Evolutionary conservation across 768 basidiomycete genomes (phyloP), one percentile per base, ranked within the genome.

Genomic region (Termitomyces sp.): DNA sequence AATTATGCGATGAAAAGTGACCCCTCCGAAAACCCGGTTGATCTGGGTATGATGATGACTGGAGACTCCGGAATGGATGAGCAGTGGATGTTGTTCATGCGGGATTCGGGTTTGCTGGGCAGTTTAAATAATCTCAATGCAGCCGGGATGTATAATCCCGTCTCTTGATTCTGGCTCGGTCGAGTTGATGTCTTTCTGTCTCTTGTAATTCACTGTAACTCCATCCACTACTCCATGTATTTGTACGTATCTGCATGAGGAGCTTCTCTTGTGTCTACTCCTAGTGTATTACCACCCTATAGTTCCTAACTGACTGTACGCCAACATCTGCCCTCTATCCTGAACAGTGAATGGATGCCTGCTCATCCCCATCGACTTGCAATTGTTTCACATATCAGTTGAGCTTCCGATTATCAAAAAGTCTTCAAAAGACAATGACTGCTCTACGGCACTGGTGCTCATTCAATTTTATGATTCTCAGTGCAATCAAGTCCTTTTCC

Each of bases 41-140:
- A 76, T 48, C 61, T 80, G 42, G 80, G 77, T 6, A 71, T 81
- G 73, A 75, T 82, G 66, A 75, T 81, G 66, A 72, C 78, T 19
- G 81, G 82, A 25, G 82, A 84, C 51, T 78, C 78, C n/a, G 76
- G 77, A 11, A 81, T 85, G 65, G 83, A 85, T 59, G 81, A 85
- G 52, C 81, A 81, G 63, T 88, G 86, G 86, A 77, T 75, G 64
- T 76, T 78, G 9, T 81, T 88, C 61, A 84, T 88, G 79, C 77
- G 79, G 37, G 80, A 84, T 55, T 79, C 81, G 10, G 83, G 82
- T 17, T 67, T 86, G 43, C 61, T 85, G 52, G 72, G 62, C n/a
- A 64, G 49, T 30, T 9, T 56, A 19, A 56, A 47, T 30, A 49
- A 35, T 49, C 6, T 37, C 17, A 37, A 37, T 37, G 5, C 35